Percentiles rank a stretch among this genome's conserved stretches.
Conservation (phyloP, 768 basidiomycete genomes). For the Mycena rosella region DNA sequence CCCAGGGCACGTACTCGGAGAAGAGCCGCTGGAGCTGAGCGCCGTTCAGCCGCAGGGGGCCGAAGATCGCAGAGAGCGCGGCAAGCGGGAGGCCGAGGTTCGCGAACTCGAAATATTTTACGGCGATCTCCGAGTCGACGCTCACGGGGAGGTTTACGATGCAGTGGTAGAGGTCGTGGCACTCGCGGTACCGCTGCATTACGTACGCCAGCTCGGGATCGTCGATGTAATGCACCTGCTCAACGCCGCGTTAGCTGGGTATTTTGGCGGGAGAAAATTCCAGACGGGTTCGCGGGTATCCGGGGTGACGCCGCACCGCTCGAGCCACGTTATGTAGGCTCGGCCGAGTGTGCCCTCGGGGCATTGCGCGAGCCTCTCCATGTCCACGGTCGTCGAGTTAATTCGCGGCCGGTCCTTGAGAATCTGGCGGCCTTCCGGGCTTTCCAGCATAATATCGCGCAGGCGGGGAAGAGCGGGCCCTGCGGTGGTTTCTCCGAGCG, state of each 20-base stretch:
- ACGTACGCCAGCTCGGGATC: conserved; percentile 98
- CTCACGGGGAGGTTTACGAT: conserved; percentile 90
- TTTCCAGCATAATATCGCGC: conserved; percentile 81
- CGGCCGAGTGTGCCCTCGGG: conserved; percentile 88
- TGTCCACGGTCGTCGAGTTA: conserved; percentile 80
- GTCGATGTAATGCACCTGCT: conserved; percentile 92
- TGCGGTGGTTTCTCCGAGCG: conserved; percentile 93
- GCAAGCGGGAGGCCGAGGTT: conserved; percentile 94
- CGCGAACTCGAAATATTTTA: conserved; percentile 95
- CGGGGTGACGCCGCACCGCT: conserved; percentile 89
- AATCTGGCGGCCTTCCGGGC: conserved; percentile 86
- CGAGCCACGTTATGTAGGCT: conserved; percentile 92
- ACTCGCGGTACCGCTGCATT: conserved; percentile 98
- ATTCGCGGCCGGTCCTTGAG: conserved; percentile 88
- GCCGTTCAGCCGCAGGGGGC: conserved; percentile 77
- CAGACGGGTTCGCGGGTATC: conserved; percentile 92
- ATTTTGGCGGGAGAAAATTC: conserved; percentile 13
- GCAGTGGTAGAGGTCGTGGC: conserved; percentile 97
- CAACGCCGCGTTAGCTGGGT: background rate
- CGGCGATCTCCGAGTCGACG: conserved; percentile 90
- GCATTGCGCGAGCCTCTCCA: conserved; percentile 72
- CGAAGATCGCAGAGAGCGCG: conserved; percentile 81
- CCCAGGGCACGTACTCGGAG: conserved; percentile 93
- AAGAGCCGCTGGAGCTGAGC: conserved; percentile 70
- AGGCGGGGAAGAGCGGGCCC: conserved; percentile 81